Evolutionary conservation across 1,284 basidiomycete genomes (phyloP).

Genomic region (Apiotrichum mycotoxinovorans): DNA sequence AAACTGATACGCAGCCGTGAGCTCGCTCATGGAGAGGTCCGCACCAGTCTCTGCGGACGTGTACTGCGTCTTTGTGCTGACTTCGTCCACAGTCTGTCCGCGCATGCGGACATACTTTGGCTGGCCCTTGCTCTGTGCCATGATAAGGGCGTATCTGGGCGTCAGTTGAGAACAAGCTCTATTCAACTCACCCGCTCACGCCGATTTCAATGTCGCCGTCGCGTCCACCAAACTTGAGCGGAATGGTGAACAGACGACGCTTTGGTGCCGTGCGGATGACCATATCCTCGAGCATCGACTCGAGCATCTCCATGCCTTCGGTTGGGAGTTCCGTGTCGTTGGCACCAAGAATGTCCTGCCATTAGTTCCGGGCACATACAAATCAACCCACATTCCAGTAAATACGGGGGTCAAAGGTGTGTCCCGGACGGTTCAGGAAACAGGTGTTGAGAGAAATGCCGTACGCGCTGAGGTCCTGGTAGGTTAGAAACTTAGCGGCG

Average conservation of each 20-base stretch:
- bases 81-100: conserved; percentile 71
- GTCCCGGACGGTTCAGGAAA: conserved; percentile 73
- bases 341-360: conserved; percentile 58
- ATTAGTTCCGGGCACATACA: background rate
- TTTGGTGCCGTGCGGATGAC: conserved; percentile 82
- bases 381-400: conserved; percentile 73
- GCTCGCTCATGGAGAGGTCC: conserved; percentile 37
- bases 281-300: conserved; percentile 58
- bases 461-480: conserved; percentile 75
- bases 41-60: conserved; percentile 52
- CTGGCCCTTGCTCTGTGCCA: conserved; percentile 73
- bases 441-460: conserved; percentile 85
- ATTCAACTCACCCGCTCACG: conserved; percentile 69
- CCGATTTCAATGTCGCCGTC: conserved; percentile 74
- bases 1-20: conserved; percentile 45
- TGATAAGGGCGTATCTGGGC: conserved; percentile 76
- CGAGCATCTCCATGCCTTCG: conserved; percentile 64
- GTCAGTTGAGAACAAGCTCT: background rate
- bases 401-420: conserved; percentile 67
- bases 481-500: conserved; percentile 6
- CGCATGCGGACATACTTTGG: conserved; percentile 78
- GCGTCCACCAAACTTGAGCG: conserved; percentile 65
- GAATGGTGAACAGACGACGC: conserved; percentile 76
- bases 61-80: conserved; percentile 64
- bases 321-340: conserved; percentile 52